These are phyloP conservation scores for Sequoiadendron giganteum DNA, from an alignment of 75 land plant species.

Conservation along the genomic window DNA sequence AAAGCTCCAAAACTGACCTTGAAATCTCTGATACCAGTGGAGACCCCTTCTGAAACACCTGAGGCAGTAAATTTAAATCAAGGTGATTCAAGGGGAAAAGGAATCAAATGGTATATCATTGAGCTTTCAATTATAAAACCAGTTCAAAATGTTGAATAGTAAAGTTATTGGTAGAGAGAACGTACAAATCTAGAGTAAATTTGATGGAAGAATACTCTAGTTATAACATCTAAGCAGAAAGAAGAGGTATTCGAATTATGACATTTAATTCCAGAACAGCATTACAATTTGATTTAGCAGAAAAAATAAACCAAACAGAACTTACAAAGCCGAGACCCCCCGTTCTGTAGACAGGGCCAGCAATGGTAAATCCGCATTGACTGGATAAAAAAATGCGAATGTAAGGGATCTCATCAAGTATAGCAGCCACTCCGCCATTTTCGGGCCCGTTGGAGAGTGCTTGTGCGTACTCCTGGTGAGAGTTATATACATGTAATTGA, in stretches of 20 bases:
- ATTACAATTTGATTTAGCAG: not conserved
- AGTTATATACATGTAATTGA: conserved; percentile 21
- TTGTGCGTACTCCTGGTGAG: conserved; percentile 25
- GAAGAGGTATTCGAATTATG: not conserved
- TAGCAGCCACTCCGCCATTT: conserved; percentile 58
- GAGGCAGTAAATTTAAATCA: not conserved
- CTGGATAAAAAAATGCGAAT: conserved; percentile 49
- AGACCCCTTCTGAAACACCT: conserved; percentile 63
- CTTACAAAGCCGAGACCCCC: conserved; percentile 62
- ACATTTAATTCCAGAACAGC: not conserved
- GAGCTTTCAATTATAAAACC: not conserved
- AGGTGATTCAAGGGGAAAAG: not conserved
- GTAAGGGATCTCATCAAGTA: conserved; percentile 67
- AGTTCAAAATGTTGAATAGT: too few species aligned
- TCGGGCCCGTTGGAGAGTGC: conserved; percentile 45
- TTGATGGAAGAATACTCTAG: not conserved
- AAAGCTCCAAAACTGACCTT: conserved; percentile 37
- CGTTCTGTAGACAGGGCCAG: conserved; percentile 28
- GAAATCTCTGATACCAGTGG: conserved; percentile 55
- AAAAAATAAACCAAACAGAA: conserved; percentile 7
- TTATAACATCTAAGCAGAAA: not conserved
- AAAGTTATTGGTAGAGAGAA: not conserved
- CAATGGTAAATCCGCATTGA: conserved; percentile 36
- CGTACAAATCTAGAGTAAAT: not conserved
- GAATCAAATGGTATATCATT: not conserved